These are phyloP conservation scores for Populus davidiana DNA, from an alignment of 345 rosid genomes.

Conservation along the genomic window DNA sequence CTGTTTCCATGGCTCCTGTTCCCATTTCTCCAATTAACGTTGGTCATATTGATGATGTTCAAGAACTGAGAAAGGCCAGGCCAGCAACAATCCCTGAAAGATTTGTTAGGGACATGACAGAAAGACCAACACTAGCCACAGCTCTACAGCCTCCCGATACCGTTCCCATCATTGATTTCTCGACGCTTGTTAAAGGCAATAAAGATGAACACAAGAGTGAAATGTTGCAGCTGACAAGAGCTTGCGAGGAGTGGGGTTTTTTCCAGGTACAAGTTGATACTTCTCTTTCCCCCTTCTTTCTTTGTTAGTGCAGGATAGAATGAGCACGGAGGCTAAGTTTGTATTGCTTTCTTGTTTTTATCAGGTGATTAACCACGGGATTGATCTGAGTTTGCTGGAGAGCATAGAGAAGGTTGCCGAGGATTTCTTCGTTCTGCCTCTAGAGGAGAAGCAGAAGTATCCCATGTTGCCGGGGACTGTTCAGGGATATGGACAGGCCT, in stretches of 20 bases:
- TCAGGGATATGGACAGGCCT: slow-evolving; percentile 96
- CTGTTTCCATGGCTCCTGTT: slow-evolving; percentile 57
- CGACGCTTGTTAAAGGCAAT: slow-evolving; percentile 43
- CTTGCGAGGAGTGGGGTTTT: slow-evolving; percentile 93
- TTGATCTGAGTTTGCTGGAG: slow-evolving; percentile 54
- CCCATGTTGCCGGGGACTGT: slow-evolving; percentile 89
- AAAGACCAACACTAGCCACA: slow-evolving; percentile 45
- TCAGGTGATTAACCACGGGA: slow-evolving; percentile 79
- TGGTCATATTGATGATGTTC: slow-evolving; percentile 87
- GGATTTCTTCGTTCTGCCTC: slow-evolving; percentile 76
- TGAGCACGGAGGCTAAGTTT: slow-evolving; percentile 1
- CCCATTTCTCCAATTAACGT: slow-evolving; percentile 53
- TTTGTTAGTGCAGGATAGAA: background rate
- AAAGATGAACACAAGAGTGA: slow-evolving; percentile 37
- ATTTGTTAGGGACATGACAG: slow-evolving; percentile 58
- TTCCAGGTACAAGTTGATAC: slow-evolving; percentile 57
- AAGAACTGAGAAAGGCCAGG: slow-evolving; percentile 64
- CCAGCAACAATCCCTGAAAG: slow-evolving; percentile 68
- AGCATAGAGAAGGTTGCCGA: slow-evolving; percentile 63
- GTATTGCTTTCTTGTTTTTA: background rate
- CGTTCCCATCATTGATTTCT: slow-evolving; percentile 72
- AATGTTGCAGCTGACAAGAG: slow-evolving; percentile 49
- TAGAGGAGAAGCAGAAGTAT: slow-evolving; percentile 77
- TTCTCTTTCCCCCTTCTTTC: background rate
- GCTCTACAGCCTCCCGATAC: slow-evolving; percentile 21